Conservation (phyloP, 345 rosid genomes). For the Citrus mangshanensis region DNA sequence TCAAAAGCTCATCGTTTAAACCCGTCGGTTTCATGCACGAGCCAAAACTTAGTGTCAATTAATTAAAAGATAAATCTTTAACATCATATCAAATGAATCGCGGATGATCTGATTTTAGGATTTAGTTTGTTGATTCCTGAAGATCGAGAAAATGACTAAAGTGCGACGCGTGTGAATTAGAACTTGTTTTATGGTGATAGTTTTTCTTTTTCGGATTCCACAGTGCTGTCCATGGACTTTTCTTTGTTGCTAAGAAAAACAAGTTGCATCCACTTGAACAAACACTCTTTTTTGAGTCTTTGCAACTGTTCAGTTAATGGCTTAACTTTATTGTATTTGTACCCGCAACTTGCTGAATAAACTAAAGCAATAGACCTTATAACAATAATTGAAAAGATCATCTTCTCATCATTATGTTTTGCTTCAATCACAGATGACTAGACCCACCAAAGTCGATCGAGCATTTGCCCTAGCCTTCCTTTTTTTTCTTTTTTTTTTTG, state of each 20-base stretch:
- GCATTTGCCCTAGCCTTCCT: too few relatives aligned
- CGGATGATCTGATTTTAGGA: too few relatives aligned
- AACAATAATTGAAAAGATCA: neutral
- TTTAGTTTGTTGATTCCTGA: too few relatives aligned
- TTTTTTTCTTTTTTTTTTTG: too few relatives aligned
- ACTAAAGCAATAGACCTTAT: neutral
- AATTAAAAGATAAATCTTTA: too few relatives aligned
- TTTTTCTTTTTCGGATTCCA: neutral
- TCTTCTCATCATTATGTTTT: neutral
- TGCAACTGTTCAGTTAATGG: neutral
- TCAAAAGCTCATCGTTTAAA: neutral
- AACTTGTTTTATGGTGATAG: neutral
- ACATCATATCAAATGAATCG: too few relatives aligned
- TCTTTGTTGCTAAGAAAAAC: constrained; percentile 7
- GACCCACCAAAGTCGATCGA: neutral
- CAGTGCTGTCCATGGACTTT: neutral
- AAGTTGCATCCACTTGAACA: neutral
- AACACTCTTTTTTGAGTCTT: neutral
- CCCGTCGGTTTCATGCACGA: too few relatives aligned
- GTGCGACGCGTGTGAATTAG: too few relatives aligned
- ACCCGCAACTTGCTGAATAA: neutral
- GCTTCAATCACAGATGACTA: neutral
- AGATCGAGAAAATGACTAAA: too few relatives aligned
- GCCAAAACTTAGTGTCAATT: too few relatives aligned
- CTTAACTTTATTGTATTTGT: neutral